Evolutionary conservation across 108 stramenopile genomes (phyloP), one percentile per base, ranked within the genome.

Genomic region (Cyclotella sp.): DNA sequence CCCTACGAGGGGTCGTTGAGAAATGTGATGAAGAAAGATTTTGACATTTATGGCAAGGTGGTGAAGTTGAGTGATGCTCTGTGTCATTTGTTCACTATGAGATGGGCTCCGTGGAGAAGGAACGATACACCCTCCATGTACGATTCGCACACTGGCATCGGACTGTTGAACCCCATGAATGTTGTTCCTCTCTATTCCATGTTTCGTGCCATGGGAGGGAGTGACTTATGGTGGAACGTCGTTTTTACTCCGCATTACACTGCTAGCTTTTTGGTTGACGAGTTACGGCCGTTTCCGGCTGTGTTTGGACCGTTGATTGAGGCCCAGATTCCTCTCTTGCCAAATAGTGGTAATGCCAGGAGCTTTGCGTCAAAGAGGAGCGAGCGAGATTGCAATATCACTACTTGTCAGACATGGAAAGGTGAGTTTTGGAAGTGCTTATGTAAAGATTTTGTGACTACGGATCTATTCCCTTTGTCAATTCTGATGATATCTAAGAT

Each of bases 211-310:
- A 59, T 84, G 72, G 86, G 86, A n/a, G 83, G 83, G 14, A 68
- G 68, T 57, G 86, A 86, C 22, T 55, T 74, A 16, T 86, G 83
- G 86, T 86, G 86, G 86, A 70, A 86, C 54, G 74, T 77, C 24
- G 81, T 86, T 14, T 86, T 86, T 53, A 86, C 86, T 11, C 86
- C 86, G 49, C 80, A 86, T 78, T 86, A 86, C 49, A 86, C 85
- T 34, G 85, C 85, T 22, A 81, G 79, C 29, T 86, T 86, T 53
- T 49, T 86, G 14, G 86, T 86, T 5, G 86, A 86, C 58, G 86
- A 86, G 45, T 34, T 86, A 27, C 67, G 86, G 21, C 86, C 86
- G 13, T 86, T 86, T 47, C 86, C 86, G 8, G 86, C 83, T 4
- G 86, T 86, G 43, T 84, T 86, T 53, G 86, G 83, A 24, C 86